Evolutionary conservation across 495 filamentous ascomycete species (phyloP), one percentile per base, ranked within the genome.

Genomic region (Annulohypoxylon moriforme): DNA sequence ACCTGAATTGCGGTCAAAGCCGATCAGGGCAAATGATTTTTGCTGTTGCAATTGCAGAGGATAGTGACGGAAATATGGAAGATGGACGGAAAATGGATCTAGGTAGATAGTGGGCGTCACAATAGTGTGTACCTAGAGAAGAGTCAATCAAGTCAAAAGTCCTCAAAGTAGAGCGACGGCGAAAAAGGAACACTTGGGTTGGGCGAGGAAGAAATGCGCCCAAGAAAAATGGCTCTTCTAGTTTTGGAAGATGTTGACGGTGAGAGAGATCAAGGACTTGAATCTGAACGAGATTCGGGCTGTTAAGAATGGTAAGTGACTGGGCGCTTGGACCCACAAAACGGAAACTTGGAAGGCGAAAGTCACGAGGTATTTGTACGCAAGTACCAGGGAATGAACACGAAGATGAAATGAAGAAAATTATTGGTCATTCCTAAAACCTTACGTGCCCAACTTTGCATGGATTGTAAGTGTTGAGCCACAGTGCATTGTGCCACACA

Each of bases 141-240:
- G 29, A 44, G 68, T 69, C 59, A 29, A 66, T 56, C 61, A 65
- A 69, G 60, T 57, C 65, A 69, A 63, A 67, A 46, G 49, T 61
- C 66, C 57, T 24, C 36, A 47, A 60, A 62, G 47, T 14, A 38
- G 56, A 24, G 40, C 33, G 47, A 34, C 16, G 7, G 20, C 25
- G 44, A 46, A 56, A 25, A 56, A 38, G 60, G 44, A 38, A 42
- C 42, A 60, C 60, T 38, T 47, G 47, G 31, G 47, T 65, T 62
- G 66, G 47, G 65, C 49, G 16, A 56, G 14, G 38, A 44, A 7
- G 36, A 65, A 69, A 27, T 24, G 56, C 61, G 71, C 57, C 66
- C 60, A 69, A 69, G 49, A 38, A 22, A 22, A 40, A 53, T 58
- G n/a, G 22, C 11, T 72, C 57, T 64, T 42, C 40, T 52, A 25